Base-by-base conservation (phyloP, 306 rosid genomes). In the Lathyrus tuberosus region DNA sequence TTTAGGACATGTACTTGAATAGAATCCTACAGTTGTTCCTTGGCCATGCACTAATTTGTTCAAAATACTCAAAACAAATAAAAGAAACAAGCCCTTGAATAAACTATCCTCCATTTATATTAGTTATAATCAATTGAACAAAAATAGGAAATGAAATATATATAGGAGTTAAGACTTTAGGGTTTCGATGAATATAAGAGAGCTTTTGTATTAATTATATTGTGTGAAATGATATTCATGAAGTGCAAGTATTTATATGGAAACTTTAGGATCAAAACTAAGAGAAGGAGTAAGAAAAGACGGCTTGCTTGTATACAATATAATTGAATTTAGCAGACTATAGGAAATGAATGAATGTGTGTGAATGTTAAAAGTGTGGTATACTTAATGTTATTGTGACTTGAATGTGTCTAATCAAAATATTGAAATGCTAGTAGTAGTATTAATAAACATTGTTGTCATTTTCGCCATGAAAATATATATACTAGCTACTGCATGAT, bases 21-120 rank as follows among this genome's bases (percentile, higher is more conserved):
- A 80, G 72, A 84, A 80, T 9, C 83, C 87, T 12, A 70, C 53
- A 5, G 79, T 70, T 0, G 74, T 69, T 3, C 74, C 83, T 70
- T 80, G 78, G 1, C 82, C 73, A 69, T 74, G 66, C 76, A 66
- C 84, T 0, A 9, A 0, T 62, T 17, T 5, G 62, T 48, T 65
- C 0, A 24, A 46, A 52, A 5, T 12, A 12, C 6, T n/a, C 46
- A 83, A 72, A 6, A 69, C 67, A 16, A 79, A 16, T 5, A 63
- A 52, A 20, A 65, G 4, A 60, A 72, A 38, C 43, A 73, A 6
- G 5, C 4, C 8, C 33, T n/a, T 62, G 2, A 56, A 56, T 10
- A 6, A 56, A 56, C 10, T 12, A 56, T 5, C 40, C 38, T 26
- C 37, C 37, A 54, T 54, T 17, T 51, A 9, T 51, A 6, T 49